Base-by-base conservation (phyloP, 192 early-diverging fungal species). In the Coemansia sp. region DNA sequence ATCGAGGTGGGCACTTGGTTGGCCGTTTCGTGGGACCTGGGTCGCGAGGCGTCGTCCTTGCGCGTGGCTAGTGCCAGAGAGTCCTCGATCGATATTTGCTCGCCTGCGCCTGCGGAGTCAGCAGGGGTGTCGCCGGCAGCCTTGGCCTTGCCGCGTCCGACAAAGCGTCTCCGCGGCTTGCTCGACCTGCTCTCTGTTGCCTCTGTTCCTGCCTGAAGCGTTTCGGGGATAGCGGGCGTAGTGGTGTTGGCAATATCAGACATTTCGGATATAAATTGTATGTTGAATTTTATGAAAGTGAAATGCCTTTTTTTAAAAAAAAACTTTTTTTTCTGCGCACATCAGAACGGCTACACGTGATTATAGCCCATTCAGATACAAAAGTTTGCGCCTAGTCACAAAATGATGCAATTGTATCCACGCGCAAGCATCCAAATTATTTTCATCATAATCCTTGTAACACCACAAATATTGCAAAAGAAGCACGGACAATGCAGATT, bases 1-100 rank as follows among this genome's bases (percentile, higher is more conserved):
- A 98, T 95, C 17, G 89, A 87, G 8, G 86, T 81, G 7, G 96
- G 94, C 41, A 97, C 83, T 52, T 91, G 90, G 65, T 91, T 90
- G 22, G 73, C 73, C 49, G 56, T 75, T 45, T 57, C 66, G 44
- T 57, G 53, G 40, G 51, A 30, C 0, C 62, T 23, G 50, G 53
- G 22, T 17, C 14, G 45, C 21, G 33, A 27, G 17, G 14, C 22
- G 4, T 34, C 38, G 12, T 38, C 19, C 17, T 59, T 53, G 18
- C 44, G 54, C 25, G 62, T 64, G 40, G 60, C 66, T 40, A 76
- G 30, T 33, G 73, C 73, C 10, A 76, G 51, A 33, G 73, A 69
- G 53, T 76, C 73, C 27, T 76, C 73, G 30, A 76, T 76, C n/a
- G 73, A 66, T 34, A 76, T 66, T 27, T 66, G 62, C 13, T 37